Percentiles rank a stretch among this genome's conserved stretches.
phyloP scores from a whole-genome alignment of 1,284 basidiomycete genomes.

The Uromyces viciae-fabae region DNA sequence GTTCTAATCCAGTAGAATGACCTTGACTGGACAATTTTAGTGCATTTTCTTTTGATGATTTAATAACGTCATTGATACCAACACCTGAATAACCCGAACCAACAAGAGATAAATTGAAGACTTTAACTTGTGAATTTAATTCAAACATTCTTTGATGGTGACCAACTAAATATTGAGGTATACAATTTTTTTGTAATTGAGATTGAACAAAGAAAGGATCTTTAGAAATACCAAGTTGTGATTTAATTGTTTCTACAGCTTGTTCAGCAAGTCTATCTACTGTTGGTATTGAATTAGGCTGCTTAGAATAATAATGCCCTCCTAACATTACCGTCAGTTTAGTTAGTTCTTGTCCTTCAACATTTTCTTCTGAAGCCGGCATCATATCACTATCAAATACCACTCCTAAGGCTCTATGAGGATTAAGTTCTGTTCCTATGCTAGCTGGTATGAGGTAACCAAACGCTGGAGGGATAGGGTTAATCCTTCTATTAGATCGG shows the following conservation, averaged over 20 bases:
- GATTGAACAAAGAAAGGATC: conserved; percentile 55
- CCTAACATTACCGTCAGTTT: conserved; percentile 91
- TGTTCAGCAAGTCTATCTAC: conserved; percentile 44
- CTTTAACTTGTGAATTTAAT: conserved; percentile 55
- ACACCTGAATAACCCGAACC: conserved; percentile 86
- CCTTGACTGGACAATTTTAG: conserved; percentile 55
- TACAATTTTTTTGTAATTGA: conserved; percentile 67
- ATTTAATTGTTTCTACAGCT: conserved; percentile 58
- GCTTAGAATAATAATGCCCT: conserved; percentile 64
- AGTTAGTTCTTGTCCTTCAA: conserved; percentile 52
- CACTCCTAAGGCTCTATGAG: conserved; percentile 57
- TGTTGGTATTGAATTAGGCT: conserved; percentile 53
- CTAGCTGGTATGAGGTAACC: conserved; percentile 88
- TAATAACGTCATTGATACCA: conserved; percentile 81
- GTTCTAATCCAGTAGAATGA: conserved; percentile 32
- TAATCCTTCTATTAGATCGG: conserved; percentile 59
- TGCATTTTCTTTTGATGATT: conserved; percentile 60
- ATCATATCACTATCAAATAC: conserved; percentile 63
- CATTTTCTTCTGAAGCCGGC: conserved; percentile 49
- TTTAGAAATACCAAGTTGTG: conserved; percentile 58
- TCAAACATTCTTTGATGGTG: conserved; percentile 69
- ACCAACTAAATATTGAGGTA: conserved; percentile 74
- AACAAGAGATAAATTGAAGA: conserved; percentile 66
- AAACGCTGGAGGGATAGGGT: conserved; percentile 65
- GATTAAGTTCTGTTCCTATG: conserved; percentile 58